phyloP scores from a whole-genome alignment of 768 basidiomycete genomes.

The Termitomyces titanicus region DNA sequence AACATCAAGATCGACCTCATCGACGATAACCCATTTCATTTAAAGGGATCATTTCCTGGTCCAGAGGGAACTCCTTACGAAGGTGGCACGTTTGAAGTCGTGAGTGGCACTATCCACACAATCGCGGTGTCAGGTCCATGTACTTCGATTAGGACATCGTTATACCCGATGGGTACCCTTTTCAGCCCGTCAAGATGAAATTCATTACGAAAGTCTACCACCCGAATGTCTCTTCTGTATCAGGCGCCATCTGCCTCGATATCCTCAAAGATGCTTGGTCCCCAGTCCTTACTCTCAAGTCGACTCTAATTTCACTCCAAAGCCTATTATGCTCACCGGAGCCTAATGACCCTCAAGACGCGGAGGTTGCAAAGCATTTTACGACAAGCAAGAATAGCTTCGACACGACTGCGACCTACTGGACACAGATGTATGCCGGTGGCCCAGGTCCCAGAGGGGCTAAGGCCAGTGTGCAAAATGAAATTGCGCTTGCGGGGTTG shows the following conservation, averaged over 20 bases:
- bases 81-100: conserved; percentile 89
- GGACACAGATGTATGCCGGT: conserved; percentile 91
- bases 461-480: conserved; percentile 47
- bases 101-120: conserved; percentile 37
- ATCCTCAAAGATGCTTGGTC: conserved; percentile 90
- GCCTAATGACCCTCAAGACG: conserved; percentile 96
- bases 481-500: conserved; percentile 78
- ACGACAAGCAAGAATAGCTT: conserved; percentile 85
- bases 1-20: conserved; percentile 83
- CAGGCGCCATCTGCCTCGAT: conserved; percentile 93
- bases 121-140: neutral
- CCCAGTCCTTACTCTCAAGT: conserved; percentile 93
- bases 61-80: conserved; percentile 93
- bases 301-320: conserved; percentile 92
- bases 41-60: conserved; percentile 87
- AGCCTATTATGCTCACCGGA: conserved; percentile 91
- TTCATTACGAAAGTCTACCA: conserved; percentile 97
- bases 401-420: conserved; percentile 89
- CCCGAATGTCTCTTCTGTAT: conserved; percentile 91
- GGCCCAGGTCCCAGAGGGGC: conserved; percentile 51
- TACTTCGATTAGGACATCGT: conserved; percentile 68
- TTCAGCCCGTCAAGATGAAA: conserved; percentile 97
- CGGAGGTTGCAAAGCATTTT: conserved; percentile 97
- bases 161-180: conserved; percentile 88
- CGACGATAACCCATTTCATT: conserved; percentile 87